Base-by-base conservation (phyloP, 2,329 filamentous ascomycete genomes). In the Trichocomaceae sp. region DNA sequence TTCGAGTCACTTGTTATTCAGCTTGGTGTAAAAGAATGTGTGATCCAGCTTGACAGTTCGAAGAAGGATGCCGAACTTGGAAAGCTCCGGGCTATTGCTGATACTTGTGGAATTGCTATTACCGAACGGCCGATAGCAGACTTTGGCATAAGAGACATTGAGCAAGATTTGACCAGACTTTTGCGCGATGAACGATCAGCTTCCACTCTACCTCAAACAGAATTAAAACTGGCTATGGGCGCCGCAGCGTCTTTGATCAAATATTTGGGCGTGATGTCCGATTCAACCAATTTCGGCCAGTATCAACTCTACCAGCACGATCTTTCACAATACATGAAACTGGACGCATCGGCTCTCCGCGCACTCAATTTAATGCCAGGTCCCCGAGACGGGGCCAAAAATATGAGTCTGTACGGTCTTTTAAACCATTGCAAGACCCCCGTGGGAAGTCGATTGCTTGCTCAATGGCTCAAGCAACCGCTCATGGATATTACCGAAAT, bases 401-500 rank as follows among this genome's bases (percentile, higher is more conserved):
- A 84, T 0, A 99, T 99, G 93, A 97, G 91, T 67, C 71, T 99
- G 51, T 99, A 88, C 63, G 93, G 93, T 0, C 76, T 99, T 17
- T 78, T 99, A 42, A 97, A 99, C 64, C 91, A 97, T 71, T 99
- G 93, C 83, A 97, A 96, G 71, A 99, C 93, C 1, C 89, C 93
- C 0, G 85, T 95, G 1, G 93, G 93, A 13, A 95, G 91, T 64
- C 82, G 95, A 47, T 72, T 99, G 56, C 77, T 99, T 29, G 86
- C 92, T 1, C 95, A 99, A 68, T 99, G 93, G 93, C 77, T 99
- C 52, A 99, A 99, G 73, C 93, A 99, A 70, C 93, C 93, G 0
- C 75, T 99, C 39, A 99, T 99, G 93, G 89, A 82, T 73, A 83
- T 89, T 59, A 78, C 80, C 2, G 91, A 95, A 55, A 97, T 99